A percentile compares a stretch with the other conserved stretches of the same genome.
These are phyloP conservation scores for Lathyrus aphaca DNA, from an alignment of 306 rosid species.

Conservation along the genomic window DNA sequence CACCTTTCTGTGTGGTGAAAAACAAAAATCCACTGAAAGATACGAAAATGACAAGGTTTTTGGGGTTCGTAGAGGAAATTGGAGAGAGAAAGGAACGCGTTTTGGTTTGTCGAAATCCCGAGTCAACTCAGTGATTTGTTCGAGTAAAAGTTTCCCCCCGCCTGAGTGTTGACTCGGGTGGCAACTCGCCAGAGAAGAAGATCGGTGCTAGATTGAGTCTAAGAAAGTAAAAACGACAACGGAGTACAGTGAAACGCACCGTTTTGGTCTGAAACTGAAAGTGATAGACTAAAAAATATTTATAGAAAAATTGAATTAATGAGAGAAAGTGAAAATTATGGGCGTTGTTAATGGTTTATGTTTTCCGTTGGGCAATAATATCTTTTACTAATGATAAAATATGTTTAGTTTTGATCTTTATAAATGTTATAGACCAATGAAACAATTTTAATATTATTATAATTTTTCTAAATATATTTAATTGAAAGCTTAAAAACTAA, in stretches of 20 bases:
- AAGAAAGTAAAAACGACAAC: background rate
- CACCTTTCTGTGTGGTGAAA: background rate
- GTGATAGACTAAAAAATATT: too few relatives aligned
- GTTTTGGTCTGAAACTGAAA: background rate
- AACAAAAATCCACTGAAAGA: background rate
- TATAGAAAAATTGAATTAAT: background rate
- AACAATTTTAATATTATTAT: too few relatives aligned
- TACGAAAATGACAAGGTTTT: conserved; percentile 1
- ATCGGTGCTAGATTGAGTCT: background rate
- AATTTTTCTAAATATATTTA: too few relatives aligned
- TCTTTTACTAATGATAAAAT: background rate
- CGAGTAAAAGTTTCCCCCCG: background rate
- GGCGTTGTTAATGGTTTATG: conserved; percentile 3
- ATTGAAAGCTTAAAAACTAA: too few relatives aligned
- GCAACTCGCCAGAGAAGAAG: background rate
- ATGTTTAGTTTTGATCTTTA: too few relatives aligned
- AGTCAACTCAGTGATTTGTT: background rate
- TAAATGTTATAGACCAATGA: too few relatives aligned
- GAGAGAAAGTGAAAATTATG: background rate
- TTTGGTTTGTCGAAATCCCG: background rate
- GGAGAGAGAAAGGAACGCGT: background rate
- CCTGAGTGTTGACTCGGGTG: background rate
- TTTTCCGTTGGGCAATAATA: background rate
- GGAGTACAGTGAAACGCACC: background rate
- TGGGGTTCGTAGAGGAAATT: background rate